A percentile compares a stretch with the other conserved stretches of the same genome.
phyloP scores from a whole-genome alignment of 2,329 filamentous ascomycete species.

The Phyllosticta citribraziliensis region DNA sequence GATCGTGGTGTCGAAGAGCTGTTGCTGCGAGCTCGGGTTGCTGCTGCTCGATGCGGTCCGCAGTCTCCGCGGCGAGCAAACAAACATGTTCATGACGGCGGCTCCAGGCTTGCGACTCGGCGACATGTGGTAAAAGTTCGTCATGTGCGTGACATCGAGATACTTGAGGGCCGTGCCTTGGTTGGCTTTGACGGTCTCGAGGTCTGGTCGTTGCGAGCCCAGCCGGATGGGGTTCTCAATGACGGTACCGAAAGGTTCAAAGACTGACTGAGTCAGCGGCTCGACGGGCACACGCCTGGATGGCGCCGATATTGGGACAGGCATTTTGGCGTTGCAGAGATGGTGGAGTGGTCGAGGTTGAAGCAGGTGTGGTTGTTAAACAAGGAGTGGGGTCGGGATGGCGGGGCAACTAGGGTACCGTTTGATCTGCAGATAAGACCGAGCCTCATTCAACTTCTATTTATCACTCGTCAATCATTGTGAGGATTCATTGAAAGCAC shows the following conservation, averaged over 20 bases:
- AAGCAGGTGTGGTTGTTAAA: background rate
- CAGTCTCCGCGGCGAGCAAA: conserved; percentile 60
- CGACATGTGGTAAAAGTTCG: conserved; percentile 59
- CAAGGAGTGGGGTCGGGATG: background rate
- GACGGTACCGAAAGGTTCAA: conserved; percentile 74
- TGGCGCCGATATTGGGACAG: conserved; percentile 29
- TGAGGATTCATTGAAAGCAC: too few species aligned
- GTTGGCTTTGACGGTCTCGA: conserved; percentile 54
- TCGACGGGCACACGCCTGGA: conserved; percentile 45
- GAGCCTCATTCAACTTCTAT: background rate
- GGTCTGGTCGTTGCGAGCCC: conserved; percentile 37
- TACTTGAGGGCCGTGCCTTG: conserved; percentile 87
- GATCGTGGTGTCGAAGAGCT: conserved; percentile 56
- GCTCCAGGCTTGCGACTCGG: conserved; percentile 48
- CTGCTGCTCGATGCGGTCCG: conserved; percentile 21
- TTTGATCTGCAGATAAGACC: background rate
- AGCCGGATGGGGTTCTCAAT: conserved; percentile 57
- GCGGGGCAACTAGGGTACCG: background rate
- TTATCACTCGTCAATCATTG: background rate
- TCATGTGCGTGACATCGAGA: conserved; percentile 63
- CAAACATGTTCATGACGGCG: conserved; percentile 78
- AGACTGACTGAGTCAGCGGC: conserved; percentile 59
- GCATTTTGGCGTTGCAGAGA: conserved; percentile 9
- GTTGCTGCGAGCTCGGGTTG: conserved; percentile 51
- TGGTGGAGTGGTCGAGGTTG: background rate